Evolutionary conservation across 257 asterid species (phyloP).

Genomic region (Ilex aquifolium): DNA sequence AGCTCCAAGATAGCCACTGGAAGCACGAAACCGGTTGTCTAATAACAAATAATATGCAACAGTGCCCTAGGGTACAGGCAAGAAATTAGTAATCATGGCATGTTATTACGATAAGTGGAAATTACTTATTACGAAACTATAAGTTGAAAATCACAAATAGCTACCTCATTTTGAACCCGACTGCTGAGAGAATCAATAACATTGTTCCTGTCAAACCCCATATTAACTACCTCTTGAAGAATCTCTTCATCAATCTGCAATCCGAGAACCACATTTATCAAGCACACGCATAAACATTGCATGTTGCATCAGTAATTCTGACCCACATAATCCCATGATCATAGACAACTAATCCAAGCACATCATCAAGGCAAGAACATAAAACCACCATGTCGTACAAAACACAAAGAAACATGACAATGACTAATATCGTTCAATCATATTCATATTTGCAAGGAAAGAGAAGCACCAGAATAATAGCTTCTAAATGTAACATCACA

Average conservation of each 20-base stretch:
- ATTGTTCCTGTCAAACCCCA: slow-evolving; percentile 68
- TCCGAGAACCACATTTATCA: neutral
- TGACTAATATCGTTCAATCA: neutral
- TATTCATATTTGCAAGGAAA: too few relatives aligned
- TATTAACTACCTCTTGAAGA: slow-evolving; percentile 73
- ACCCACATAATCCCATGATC: too few relatives aligned
- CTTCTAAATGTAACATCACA: too few relatives aligned
- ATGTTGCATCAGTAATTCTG: too few relatives aligned
- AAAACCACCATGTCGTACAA: neutral
- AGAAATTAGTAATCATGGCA: slow-evolving; percentile 14
- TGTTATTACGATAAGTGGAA: too few relatives aligned
- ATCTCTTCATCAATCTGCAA: slow-evolving; percentile 90
- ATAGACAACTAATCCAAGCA: neutral
- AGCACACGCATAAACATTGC: too few relatives aligned
- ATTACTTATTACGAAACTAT: slow-evolving; percentile 1
- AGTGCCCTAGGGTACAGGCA: slow-evolving; percentile 57
- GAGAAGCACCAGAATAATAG: too few relatives aligned
- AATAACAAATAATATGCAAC: slow-evolving; percentile 79
- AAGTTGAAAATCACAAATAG: slow-evolving; percentile 11
- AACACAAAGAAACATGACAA: neutral
- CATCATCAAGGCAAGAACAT: neutral
- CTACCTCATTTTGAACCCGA: slow-evolving; percentile 85
- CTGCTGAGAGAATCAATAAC: slow-evolving; percentile 71
- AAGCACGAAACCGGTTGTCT: slow-evolving; percentile 74
- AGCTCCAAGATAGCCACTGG: slow-evolving; percentile 87